Conservation (phyloP, 1,284 basidiomycete species). For the Ganoderma lingzhi region DNA sequence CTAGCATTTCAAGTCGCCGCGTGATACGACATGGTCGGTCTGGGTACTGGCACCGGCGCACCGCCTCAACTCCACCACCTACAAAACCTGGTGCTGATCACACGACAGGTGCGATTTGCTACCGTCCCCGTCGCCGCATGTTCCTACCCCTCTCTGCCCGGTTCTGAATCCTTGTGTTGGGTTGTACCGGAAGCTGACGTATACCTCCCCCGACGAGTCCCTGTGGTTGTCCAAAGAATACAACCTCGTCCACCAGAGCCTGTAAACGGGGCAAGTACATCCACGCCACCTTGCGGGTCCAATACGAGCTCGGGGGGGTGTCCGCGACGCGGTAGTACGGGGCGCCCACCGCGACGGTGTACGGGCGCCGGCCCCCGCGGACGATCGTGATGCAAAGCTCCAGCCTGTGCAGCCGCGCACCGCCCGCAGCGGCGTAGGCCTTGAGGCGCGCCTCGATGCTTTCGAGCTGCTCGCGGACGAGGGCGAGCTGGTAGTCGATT, state of each 20-base stretch:
- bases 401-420: not conserved
- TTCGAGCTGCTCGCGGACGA: not conserved
- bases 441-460: not conserved
- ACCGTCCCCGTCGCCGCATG: not conserved
- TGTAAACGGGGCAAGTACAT: not conserved
- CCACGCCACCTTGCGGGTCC: not conserved
- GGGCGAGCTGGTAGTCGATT: not conserved
- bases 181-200: not conserved
- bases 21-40: constrained; percentile 28
- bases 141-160: not conserved
- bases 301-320: not conserved
- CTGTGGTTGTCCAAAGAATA: not conserved
- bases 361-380: not conserved
- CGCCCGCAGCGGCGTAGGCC: not conserved
- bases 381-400: not conserved
- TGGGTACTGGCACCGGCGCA: constrained; percentile 36
- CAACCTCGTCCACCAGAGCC: not conserved
- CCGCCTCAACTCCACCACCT: no score
- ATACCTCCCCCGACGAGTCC: not conserved
- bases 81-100: no score
- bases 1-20: constrained; percentile 21
- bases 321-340: not conserved
- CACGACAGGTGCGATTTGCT: not conserved
- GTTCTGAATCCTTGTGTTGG: not conserved
- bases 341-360: not conserved